Base-by-base conservation (phyloP, 2,329 filamentous ascomycete genomes). In the Diaporthe ampelina region DNA sequence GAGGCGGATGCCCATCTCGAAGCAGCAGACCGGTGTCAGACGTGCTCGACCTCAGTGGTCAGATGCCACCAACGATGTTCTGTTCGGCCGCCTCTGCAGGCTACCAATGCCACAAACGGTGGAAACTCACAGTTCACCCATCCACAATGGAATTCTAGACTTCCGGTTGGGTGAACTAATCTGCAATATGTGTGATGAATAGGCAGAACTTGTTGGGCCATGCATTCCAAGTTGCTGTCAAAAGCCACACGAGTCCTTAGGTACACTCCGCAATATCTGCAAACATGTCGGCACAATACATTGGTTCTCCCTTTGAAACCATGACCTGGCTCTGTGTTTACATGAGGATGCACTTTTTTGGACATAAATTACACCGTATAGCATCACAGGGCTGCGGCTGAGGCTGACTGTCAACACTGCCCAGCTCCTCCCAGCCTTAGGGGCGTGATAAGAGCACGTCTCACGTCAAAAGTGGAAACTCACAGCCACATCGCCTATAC, bases 241-340 rank as follows among this genome's bases (percentile, higher is more conserved):
- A 54, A 52, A 43, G 21, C 48, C 63, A 54, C 45, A 68, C 19
- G 48, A 32, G 26, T 54, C 32, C 48, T n/a, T 68, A 15, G n/a
- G n/a, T 29, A 68, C 48, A 68, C 63, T 68, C 63, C n/a, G n/a
- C 21, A 26, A 21, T 68, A 24, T 68, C n/a, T 24, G 63, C n/a
- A 13, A 37, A 54, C 13, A 40, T 21, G 32, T 40, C 21, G 15
- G 35, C 35, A 29, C 19, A 5, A 26, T 50, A 26, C 15, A 54
- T 19, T 26, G 48, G 21, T 54, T 19, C n/a, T 21, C 26, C 15
- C 15, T 8, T 26, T 54, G 4, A 13, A 68, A 54, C 32, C n/a
- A 26, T 54, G 48, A 40, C 63, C 29, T 21, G 32, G 15, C 11
- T 21, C n/a, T 29, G 63, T 37, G 9, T 50, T 40, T 40, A 68